phyloP scores from a whole-genome alignment of 1,284 basidiomycete genomes.

The Naganishia sp. region DNA sequence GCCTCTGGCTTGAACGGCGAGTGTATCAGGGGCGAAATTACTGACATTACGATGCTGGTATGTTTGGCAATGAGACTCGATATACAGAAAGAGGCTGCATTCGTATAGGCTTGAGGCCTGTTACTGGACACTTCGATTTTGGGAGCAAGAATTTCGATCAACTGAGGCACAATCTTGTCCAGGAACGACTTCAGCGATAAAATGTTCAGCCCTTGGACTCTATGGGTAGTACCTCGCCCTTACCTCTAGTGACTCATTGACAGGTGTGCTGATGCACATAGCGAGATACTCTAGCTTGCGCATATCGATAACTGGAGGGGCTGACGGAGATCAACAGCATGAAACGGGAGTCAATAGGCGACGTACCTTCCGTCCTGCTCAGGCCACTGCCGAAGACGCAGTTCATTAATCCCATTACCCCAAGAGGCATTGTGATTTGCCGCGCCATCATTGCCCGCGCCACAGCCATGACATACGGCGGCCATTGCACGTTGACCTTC shows the following conservation, averaged over 20 bases:
- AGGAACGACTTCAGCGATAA: slow-evolving; percentile 38
- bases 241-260: slow-evolving; percentile 37
- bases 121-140: slow-evolving; percentile 27
- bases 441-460: slow-evolving; percentile 40
- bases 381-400: slow-evolving; percentile 44
- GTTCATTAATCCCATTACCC: slow-evolving; percentile 45
- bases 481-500: slow-evolving; percentile 28
- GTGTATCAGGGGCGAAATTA: slow-evolving; percentile 32
- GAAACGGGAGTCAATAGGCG: no score
- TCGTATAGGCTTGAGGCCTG: slow-evolving; percentile 38
- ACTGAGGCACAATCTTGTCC: slow-evolving; percentile 36
- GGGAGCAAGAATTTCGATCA: slow-evolving; percentile 34
- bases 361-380: slow-evolving; percentile 36
- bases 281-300: slow-evolving; percentile 45
- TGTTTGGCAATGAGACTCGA: slow-evolving; percentile 38
- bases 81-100: slow-evolving; percentile 42
- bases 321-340: background rate
- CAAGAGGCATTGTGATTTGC: slow-evolving; percentile 42
- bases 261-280: slow-evolving; percentile 42
- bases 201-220: slow-evolving; percentile 2
- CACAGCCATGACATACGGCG: slow-evolving; percentile 40
- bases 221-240: slow-evolving; percentile 12
- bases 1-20: slow-evolving; percentile 19
- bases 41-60: slow-evolving; percentile 24
- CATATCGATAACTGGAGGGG: slow-evolving; percentile 40